Evolutionary conservation across 176 grass and related monocot species (phyloP).

Genomic region (Oryza glumipatula): DNA sequence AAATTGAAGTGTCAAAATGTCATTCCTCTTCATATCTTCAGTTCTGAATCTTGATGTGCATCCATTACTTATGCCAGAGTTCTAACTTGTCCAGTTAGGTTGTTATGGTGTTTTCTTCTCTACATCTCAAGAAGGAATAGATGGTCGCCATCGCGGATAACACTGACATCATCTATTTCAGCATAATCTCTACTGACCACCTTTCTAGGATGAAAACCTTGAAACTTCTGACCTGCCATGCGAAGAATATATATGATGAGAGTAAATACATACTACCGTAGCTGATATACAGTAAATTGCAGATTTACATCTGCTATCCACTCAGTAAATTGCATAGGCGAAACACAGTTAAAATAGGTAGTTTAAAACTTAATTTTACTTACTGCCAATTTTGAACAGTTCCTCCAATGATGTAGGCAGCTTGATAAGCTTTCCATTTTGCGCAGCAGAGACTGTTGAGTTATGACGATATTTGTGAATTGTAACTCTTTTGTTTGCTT

Average conservation of each 20-base stretch:
- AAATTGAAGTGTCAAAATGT: conserved; percentile 27
- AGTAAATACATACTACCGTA: background rate
- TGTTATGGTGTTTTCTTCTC: conserved; percentile 16
- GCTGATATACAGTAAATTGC: conserved; percentile 7
- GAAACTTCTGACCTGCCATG: conserved; percentile 76
- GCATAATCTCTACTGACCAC: conserved; percentile 73
- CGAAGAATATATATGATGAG: conserved; percentile 28
- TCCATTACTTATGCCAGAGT: conserved; percentile 20
- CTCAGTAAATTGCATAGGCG: background rate
- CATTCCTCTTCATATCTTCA: conserved; percentile 35
- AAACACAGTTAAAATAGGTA: background rate
- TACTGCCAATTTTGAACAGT: conserved; percentile 75
- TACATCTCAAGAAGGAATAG: conserved; percentile 71
- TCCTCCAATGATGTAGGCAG: conserved; percentile 80
- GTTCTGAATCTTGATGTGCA: background rate
- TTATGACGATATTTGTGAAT: conserved; percentile 51
- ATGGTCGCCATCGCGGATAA: conserved; percentile 86
- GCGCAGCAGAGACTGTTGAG: conserved; percentile 35
- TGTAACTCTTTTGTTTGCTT: conserved; percentile 63
- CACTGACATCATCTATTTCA: conserved; percentile 88
- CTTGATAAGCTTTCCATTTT: conserved; percentile 80
- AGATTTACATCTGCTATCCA: background rate
- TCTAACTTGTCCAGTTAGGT: conserved; percentile 17
- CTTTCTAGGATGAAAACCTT: conserved; percentile 60
- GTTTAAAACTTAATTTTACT: conserved; percentile 39